Conservation (phyloP, 371 early-diverging fungal species). For the Rhizopus sp. region DNA sequence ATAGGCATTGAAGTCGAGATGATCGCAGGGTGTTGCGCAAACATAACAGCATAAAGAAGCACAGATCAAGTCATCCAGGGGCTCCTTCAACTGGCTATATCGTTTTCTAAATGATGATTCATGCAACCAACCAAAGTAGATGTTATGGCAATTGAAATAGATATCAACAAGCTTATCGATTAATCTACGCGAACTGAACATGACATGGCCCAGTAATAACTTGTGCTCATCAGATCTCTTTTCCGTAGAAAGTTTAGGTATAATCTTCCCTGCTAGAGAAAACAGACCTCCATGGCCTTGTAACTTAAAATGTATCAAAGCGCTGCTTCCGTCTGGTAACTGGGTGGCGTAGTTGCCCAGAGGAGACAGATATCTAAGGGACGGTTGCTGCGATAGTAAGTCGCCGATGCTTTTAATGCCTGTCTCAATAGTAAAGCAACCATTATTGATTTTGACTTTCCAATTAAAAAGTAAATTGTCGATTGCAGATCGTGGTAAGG, state of each 20-base stretch:
- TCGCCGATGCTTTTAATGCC: conserved; percentile 19
- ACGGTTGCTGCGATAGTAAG: conserved; percentile 4
- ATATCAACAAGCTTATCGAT: conserved; percentile 3
- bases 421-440: conserved; percentile 22
- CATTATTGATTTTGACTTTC: conserved; percentile 15
- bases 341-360: not conserved
- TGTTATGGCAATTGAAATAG: conserved; percentile 19
- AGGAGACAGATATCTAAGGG: conserved; percentile 7
- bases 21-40: conserved; percentile 14
- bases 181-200: not conserved
- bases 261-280: not conserved
- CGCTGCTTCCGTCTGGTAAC: not conserved
- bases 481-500: not conserved
- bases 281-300: not conserved
- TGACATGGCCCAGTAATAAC: not conserved
- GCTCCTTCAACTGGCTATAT: not conserved
- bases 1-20: not conserved
- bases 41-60: conserved; percentile 16
- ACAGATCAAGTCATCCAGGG: conserved; percentile 5
- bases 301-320: not conserved
- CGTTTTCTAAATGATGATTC: conserved; percentile 12
- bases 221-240: not conserved
- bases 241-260: not conserved
- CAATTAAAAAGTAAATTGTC: conserved; percentile 7
- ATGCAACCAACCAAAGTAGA: conserved; percentile 11